Conservation (phyloP, 768 basidiomycete genomes). For the Phanerodontia chrysosporium region DNA sequence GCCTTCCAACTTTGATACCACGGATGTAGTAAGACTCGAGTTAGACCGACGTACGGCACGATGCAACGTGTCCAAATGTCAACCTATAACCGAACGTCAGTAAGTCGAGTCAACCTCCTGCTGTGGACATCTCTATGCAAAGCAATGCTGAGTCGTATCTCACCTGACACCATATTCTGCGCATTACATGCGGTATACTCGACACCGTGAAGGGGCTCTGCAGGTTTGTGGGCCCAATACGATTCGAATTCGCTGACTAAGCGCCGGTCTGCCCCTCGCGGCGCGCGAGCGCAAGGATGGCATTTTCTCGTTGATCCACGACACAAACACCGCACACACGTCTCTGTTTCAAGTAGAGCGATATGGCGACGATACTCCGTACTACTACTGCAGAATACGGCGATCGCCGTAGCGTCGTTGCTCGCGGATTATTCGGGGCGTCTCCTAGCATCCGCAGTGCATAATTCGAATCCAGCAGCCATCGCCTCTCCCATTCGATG, state of each 20-base stretch:
- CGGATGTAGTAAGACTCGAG: background rate
- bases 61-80: background rate
- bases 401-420: too few relatives aligned
- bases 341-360: background rate
- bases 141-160: too few relatives aligned
- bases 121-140: too few relatives aligned
- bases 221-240: too few relatives aligned
- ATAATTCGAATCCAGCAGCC: background rate
- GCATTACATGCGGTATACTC: too few relatives aligned
- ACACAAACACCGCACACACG: background rate
- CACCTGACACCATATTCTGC: too few relatives aligned
- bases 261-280: too few relatives aligned
- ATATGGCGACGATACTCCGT: background rate
- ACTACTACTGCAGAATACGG: background rate
- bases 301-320: background rate
- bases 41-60: background rate
- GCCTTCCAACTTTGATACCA: background rate
- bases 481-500: background rate
- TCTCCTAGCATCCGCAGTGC: background rate
- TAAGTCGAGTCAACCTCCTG: too few relatives aligned
- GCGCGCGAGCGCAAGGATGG: too few relatives aligned
- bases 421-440: background rate
- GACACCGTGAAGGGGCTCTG: too few relatives aligned
- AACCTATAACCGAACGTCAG: too few relatives aligned
- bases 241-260: too few relatives aligned